A percentile compares a stretch with the other conserved stretches of the same genome.
Evolutionary conservation across 768 basidiomycete species (phyloP).

Genomic region (Guyanaporus albipodus): DNA sequence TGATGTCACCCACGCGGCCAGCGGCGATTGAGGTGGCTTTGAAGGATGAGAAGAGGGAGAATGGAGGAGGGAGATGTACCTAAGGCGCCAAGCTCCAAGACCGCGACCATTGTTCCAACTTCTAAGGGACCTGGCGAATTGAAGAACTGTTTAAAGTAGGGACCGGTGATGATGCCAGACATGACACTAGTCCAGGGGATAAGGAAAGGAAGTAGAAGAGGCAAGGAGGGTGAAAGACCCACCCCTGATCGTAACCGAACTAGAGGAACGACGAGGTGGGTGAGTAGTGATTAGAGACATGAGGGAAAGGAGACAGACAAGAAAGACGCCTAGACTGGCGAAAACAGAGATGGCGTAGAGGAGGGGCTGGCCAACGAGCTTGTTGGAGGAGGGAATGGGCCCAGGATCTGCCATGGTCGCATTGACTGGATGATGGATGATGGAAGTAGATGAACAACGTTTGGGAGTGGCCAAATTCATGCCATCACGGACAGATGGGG

Average conservation of each 20-base stretch:
- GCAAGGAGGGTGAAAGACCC: slow-evolving; percentile 8
- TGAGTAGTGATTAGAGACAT: slow-evolving; percentile 1
- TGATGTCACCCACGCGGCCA: slow-evolving; percentile 80
- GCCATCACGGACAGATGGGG: slow-evolving; percentile 14
- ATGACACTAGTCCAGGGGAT: slow-evolving; percentile 55
- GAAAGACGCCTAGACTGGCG: slow-evolving; percentile 80
- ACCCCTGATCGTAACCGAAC: slow-evolving; percentile 92
- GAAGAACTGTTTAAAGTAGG: slow-evolving; percentile 80
- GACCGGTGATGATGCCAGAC: slow-evolving; percentile 88
- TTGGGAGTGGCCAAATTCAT: background rate
- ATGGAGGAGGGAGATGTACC: slow-evolving; percentile 42
- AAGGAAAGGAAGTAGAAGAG: slow-evolving; percentile 1
- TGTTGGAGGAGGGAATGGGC: slow-evolving; percentile 33
- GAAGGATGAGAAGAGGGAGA: background rate
- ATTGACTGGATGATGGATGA: slow-evolving; percentile 33
- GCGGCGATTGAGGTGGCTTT: slow-evolving; percentile 86
- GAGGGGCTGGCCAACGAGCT: slow-evolving; percentile 73
- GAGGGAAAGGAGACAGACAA: slow-evolving; percentile 45
- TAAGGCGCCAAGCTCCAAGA: slow-evolving; percentile 89
- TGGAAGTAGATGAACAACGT: slow-evolving; percentile 16
- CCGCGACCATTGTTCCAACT: slow-evolving; percentile 94
- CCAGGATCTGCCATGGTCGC: slow-evolving; percentile 49
- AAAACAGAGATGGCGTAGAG: slow-evolving; percentile 80
- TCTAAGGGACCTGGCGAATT: slow-evolving; percentile 68
- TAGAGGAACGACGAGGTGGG: slow-evolving; percentile 23